Base-by-base conservation (phyloP, 1,284 basidiomycete genomes). In the Papiliotrema fonsecae region DNA sequence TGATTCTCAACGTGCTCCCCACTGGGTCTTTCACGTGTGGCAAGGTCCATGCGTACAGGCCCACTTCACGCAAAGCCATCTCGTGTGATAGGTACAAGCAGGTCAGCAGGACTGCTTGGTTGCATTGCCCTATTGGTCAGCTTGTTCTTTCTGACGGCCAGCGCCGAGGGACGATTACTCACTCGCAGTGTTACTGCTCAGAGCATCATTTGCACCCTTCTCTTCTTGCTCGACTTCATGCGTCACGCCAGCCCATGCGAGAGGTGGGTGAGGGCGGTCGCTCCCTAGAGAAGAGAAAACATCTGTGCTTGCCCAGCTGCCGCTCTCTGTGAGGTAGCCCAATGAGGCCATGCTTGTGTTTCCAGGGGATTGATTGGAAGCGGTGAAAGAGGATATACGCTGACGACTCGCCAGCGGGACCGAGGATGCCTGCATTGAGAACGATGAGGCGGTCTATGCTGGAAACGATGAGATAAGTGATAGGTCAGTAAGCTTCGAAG, bases 81-180 rank as follows among this genome's bases (percentile, higher is more conserved):
- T 62, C 61, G 47, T 66, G 65, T 2, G 58, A 52, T 2, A 68
- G 49, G 42, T 68, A 61, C 7, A 68, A 48, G 46, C 65, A 68
- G 11, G 60, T 62, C 13, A 66, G 42, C 11, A 68, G 31, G 1
- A 68, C 64, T 24, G 56, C 64, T 43, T 68, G 65, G 21, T 39
- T 61, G 40, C 65, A 68, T 3, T 53, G 57, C 7, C 42, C 57
- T 18, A 52, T 38, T 22, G 39, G 31, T 43, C 25, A n/a, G 18
- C 26, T 18, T 27, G 7, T 7, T 4, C 36, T 40, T 36, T 37
- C 39, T 25, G 25, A 18, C 14, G 2, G 16, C 25, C 24, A 37
- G 21, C 16, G 38, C 13, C n/a, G 25, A 27, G n/a, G n/a, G n/a
- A n/a, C n/a, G n/a, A n/a, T n/a, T n/a, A n/a, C n/a, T n/a, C n/a